These are phyloP conservation scores for Alternaria dauci DNA, from an alignment of 2,329 filamentous ascomycete species.

Conservation along the genomic window DNA sequence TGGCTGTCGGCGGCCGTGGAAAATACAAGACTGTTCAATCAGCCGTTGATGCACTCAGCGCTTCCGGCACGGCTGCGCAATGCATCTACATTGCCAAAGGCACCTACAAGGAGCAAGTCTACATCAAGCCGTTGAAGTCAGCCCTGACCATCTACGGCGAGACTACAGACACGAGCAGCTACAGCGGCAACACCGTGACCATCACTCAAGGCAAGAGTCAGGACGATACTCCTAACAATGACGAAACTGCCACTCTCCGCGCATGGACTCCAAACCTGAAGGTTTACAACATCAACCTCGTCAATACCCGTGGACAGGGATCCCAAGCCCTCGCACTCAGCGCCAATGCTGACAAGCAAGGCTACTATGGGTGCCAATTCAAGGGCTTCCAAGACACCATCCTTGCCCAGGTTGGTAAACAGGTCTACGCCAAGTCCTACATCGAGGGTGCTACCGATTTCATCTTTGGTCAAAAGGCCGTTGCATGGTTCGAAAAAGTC, in stretches of 20 bases:
- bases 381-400: slow-evolving; percentile 66
- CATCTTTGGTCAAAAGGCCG: slow-evolving; percentile 64
- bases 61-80: slow-evolving; percentile 58
- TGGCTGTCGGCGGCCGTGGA: slow-evolving; percentile 57
- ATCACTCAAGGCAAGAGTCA: slow-evolving; percentile 60
- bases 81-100: slow-evolving; percentile 70
- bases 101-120: slow-evolving; percentile 69
- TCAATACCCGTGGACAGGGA: slow-evolving; percentile 55
- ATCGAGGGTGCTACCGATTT: slow-evolving; percentile 68
- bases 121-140: slow-evolving; percentile 58
- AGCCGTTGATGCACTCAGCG: slow-evolving; percentile 67
- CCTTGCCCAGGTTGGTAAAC: slow-evolving; percentile 56
- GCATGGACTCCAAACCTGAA: slow-evolving; percentile 61
- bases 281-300: slow-evolving; percentile 70
- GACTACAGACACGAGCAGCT: slow-evolving; percentile 60
- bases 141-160: slow-evolving; percentile 67
- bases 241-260: slow-evolving; percentile 62
- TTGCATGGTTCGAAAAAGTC: slow-evolving; percentile 61
- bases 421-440: slow-evolving; percentile 64
- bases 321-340: slow-evolving; percentile 64
- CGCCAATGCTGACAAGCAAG: slow-evolving; percentile 61
- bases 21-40: slow-evolving; percentile 62
- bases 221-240: slow-evolving; percentile 60
- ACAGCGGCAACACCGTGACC: slow-evolving; percentile 66
- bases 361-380: slow-evolving; percentile 66